Evolutionary conservation across 495 filamentous ascomycete genomes (phyloP), one percentile per base, ranked within the genome.

Genomic region (Hypomontagnella monticulosa): DNA sequence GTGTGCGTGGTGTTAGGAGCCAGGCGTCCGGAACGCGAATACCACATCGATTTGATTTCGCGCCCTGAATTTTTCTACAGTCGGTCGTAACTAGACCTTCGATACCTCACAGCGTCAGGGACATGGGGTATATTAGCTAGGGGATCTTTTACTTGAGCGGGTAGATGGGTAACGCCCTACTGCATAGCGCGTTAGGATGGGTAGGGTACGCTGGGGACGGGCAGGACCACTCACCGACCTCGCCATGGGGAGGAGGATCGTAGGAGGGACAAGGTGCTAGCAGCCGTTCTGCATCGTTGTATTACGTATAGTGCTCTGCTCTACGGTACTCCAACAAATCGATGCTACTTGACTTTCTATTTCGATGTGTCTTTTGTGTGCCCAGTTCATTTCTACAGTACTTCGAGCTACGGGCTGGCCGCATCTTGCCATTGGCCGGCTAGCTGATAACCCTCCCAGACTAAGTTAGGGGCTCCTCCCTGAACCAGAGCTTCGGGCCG

Each of bases 381-480:
- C 50, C 50, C 46, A 32, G 19, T 51, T 51, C 18, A 48, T 58
- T 44, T 46, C 46, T 57, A 47, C 40, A 27, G 23, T 27, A 38
- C 18, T 50, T 19, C 23, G 23, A 11, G 4, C 34, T 37, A 56
- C 38, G 11, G 14, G 43, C 14, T 18, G 2, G 27, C 10, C 4
- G 20, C 11, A 0, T 30, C 9, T 8, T 4, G 11, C 16, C n/a
- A 67, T 61, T 67, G 63, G 63, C 23, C 23, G n/a, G 46, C n/a
- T 36, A 6, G 38, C n/a, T 15, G 11, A 16, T 8, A 27, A 27
- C 0, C 16, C 12, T 16, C 11, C 58, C 41, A 27, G 43, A 57
- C 41, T 47, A 43, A 44, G 64, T 44, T 67, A 63, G 49, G 16
- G 58, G 58, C 52, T 67, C 53, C 64, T 62, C 64, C 46, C 38